phyloP scores from a whole-genome alignment of 352 stramenopile species.

The Globisporangium camurandrum region DNA sequence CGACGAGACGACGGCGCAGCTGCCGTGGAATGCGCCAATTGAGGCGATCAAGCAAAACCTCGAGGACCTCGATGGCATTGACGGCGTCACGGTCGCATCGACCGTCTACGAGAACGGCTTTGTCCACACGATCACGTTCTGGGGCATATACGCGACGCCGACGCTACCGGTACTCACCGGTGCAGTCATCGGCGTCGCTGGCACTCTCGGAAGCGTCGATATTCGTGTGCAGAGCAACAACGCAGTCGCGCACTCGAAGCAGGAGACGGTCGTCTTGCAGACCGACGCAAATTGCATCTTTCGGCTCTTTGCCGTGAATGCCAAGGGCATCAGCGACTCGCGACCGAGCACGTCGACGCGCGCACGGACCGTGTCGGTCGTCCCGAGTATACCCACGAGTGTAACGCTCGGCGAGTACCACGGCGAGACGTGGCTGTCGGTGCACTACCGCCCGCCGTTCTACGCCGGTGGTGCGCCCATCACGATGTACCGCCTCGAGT shows the following conservation, averaged over 20 bases:
- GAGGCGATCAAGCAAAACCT: conserved; percentile 29
- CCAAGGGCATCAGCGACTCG: conserved; percentile 41
- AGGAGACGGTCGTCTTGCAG: conserved; percentile 43
- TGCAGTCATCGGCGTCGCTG: conserved; percentile 15
- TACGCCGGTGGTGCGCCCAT: conserved; percentile 87
- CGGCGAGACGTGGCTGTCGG: conserved; percentile 55
- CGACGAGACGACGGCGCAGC: conserved; percentile 20
- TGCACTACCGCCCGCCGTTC: conserved; percentile 73
- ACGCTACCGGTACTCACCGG: conserved; percentile 38
- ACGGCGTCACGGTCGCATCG: conserved; percentile 46
- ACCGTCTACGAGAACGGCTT: conserved; percentile 38
- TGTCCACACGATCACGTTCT: conserved; percentile 84
- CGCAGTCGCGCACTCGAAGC: conserved; percentile 42
- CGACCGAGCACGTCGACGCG: conserved; percentile 21
- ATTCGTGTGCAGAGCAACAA: conserved; percentile 42
- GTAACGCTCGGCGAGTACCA: conserved; percentile 80
- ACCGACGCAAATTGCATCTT: conserved; percentile 42
- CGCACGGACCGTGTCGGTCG: conserved; percentile 46
- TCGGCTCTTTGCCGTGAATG: conserved; percentile 58
- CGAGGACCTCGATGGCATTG: conserved; percentile 35
- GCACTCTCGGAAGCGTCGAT: conserved; percentile 16
- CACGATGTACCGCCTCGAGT: conserved; percentile 91
- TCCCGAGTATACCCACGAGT: conserved; percentile 64
- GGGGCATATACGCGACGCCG: conserved; percentile 58
- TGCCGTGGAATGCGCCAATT: conserved; percentile 30